Conservation (phyloP, 148 eudicot species). For the Heliosperma pusillum region DNA sequence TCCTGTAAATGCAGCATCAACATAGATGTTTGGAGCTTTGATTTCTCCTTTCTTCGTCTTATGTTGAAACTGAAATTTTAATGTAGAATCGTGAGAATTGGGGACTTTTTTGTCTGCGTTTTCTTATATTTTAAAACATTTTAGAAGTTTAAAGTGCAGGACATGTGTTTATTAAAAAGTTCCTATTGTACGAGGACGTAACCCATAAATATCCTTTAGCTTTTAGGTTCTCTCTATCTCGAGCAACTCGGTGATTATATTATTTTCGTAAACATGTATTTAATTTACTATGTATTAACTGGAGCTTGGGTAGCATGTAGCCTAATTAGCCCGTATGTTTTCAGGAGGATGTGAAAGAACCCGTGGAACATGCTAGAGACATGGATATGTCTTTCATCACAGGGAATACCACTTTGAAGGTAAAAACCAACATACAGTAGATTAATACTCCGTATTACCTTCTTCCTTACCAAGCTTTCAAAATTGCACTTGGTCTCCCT, state of each 20-base stretch:
- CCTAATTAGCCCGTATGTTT: slow-evolving; percentile 11
- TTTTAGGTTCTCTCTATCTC: not conserved
- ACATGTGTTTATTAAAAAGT: too few species aligned
- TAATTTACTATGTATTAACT: not conserved
- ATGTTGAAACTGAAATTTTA: too few species aligned
- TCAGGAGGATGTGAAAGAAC: slow-evolving; percentile 41
- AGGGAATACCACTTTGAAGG: slow-evolving; percentile 36
- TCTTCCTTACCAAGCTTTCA: too few species aligned
- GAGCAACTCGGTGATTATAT: not conserved
- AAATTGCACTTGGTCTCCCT: too few species aligned
- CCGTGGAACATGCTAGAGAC: slow-evolving; percentile 30
- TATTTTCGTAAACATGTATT: not conserved
- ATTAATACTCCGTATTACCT: not conserved
- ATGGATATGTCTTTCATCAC: slow-evolving; percentile 22
- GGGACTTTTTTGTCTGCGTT: too few species aligned
- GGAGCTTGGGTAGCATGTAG: not conserved
- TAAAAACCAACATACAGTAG: slow-evolving; percentile 13
- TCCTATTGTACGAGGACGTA: not conserved
- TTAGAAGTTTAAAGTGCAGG: too few species aligned
- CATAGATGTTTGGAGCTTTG: too few species aligned
- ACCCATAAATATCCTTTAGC: not conserved
- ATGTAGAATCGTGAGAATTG: too few species aligned
- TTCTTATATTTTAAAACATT: too few species aligned
- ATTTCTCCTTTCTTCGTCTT: too few species aligned
- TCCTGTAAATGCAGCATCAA: too few species aligned